phyloP scores from a whole-genome alignment of 257 asterid species.

The Capsicum pubescens region DNA sequence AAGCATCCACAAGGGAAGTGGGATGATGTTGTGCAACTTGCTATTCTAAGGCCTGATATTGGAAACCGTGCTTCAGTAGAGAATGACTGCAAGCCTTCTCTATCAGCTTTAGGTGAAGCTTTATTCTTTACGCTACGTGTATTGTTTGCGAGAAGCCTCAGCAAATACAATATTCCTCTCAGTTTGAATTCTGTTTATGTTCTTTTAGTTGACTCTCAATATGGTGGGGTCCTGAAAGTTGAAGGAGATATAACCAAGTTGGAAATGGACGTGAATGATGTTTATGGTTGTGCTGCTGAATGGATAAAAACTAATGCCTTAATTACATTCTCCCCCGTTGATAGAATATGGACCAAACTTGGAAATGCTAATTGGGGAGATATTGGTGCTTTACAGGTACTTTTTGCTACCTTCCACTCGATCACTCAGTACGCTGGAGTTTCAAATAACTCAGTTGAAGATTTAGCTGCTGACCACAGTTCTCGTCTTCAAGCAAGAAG shows the following conservation, averaged over 20 bases:
- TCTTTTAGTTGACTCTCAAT: conserved; percentile 79
- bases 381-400: conserved; percentile 89
- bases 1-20: conserved; percentile 97
- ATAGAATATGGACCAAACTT: conserved; percentile 94
- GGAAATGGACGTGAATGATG: conserved; percentile 66
- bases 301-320: conserved; percentile 76
- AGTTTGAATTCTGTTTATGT: conserved; percentile 70
- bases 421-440: conserved; percentile 75
- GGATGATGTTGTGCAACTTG: conserved; percentile 91
- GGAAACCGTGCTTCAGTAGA: conserved; percentile 52
- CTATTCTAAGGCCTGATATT: conserved; percentile 70
- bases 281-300: conserved; percentile 81
- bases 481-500: conserved; percentile 89
- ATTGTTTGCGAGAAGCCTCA: conserved; percentile 80
- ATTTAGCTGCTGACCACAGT: conserved; percentile 93
- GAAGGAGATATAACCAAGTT: conserved; percentile 88
- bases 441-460: conserved; percentile 78
- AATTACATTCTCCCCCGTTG: conserved; percentile 75
- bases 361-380: conserved; percentile 99
- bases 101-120: conserved; percentile 67
- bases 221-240: conserved; percentile 83
- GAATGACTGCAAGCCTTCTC: conserved; percentile 52
- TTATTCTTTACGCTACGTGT: conserved; percentile 84
- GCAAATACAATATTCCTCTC: conserved; percentile 73
- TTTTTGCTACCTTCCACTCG: conserved; percentile 87